Conservation (phyloP, 805 yeast species). For the Cyberlindnera lachancei region DNA sequence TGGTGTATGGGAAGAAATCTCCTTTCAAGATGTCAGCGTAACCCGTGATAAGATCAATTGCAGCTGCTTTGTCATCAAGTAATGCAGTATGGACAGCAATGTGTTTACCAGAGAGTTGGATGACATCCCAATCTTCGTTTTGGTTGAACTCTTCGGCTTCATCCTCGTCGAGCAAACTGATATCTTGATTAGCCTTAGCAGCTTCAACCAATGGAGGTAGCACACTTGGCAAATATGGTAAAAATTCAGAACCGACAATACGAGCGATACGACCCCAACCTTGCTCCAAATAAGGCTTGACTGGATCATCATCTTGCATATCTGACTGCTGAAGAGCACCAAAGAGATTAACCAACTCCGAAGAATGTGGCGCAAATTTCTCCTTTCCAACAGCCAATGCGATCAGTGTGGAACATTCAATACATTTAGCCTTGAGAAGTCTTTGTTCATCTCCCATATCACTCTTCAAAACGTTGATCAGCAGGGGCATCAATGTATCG, state of each 20-base stretch:
- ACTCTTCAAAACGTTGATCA: constrained; percentile 68
- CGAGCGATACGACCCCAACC: constrained; percentile 95
- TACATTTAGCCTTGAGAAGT: constrained; percentile 81
- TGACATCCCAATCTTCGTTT: constrained; percentile 93
- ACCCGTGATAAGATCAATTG: constrained; percentile 78
- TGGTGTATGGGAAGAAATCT: constrained; percentile 76
- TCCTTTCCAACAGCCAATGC: constrained; percentile 94
- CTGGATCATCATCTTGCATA: constrained; percentile 72
- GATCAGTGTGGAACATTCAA: constrained; percentile 91
- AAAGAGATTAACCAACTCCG: constrained; percentile 64
- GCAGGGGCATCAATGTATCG: constrained; percentile 87
- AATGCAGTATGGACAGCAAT: constrained; percentile 91
- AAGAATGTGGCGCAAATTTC: constrained; percentile 69
- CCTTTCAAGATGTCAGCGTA: constrained; percentile 82
- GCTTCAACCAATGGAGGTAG: constrained; percentile 82
- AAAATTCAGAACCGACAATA: constrained; percentile 75
- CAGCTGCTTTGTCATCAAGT: constrained; percentile 89
- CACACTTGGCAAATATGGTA: constrained; percentile 76
- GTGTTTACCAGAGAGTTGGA: constrained; percentile 84
- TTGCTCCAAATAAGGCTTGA: constrained; percentile 78
- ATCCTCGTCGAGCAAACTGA: constrained; percentile 79
- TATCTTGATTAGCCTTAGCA: constrained; percentile 86
- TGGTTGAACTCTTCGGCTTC: constrained; percentile 78
- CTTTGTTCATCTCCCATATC: constrained; percentile 77
- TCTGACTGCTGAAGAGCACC: constrained; percentile 60